phyloP scores from a whole-genome alignment of 495 filamentous ascomycete species.

The Trichoderma asperelloides region DNA sequence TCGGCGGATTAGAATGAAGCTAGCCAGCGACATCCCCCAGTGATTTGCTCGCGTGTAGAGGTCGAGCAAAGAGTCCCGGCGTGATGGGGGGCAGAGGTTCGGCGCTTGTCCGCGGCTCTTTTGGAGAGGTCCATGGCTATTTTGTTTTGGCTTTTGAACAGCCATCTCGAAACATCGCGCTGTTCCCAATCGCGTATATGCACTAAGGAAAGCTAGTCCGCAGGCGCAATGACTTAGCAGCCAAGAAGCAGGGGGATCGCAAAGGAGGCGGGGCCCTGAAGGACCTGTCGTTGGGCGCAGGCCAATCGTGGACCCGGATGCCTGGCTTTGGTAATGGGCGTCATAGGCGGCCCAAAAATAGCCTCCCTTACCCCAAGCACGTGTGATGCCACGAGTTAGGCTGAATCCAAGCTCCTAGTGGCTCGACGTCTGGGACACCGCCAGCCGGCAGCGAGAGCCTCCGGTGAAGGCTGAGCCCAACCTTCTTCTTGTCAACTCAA shows the following conservation, averaged over 20 bases:
- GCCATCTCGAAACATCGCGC: not conserved
- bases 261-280: not conserved
- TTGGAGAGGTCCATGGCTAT: not conserved
- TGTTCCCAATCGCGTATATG: not conserved
- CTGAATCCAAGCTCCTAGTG: conserved; percentile 2
- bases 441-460: conserved; percentile 1
- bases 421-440: not conserved
- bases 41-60: not conserved
- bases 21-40: not conserved
- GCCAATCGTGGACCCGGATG: not conserved
- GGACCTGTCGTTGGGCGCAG: not conserved
- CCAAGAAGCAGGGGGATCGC: not conserved
- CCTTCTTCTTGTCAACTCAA: not conserved
- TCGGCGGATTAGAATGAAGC: not conserved
- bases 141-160: not conserved
- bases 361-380: not conserved
- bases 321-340: not conserved
- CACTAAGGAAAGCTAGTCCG: not conserved
- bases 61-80: not conserved
- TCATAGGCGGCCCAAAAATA: conserved; percentile 7
- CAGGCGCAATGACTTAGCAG: not conserved
- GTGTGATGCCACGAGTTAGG: conserved; percentile 4
- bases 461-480: conserved; percentile 4
- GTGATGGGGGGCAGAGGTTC: not conserved
- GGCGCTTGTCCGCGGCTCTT: conserved; percentile 8